These are phyloP conservation scores for Xerocomellus amylosporus DNA, from an alignment of 768 basidiomycete species.

Conservation along the genomic window DNA sequence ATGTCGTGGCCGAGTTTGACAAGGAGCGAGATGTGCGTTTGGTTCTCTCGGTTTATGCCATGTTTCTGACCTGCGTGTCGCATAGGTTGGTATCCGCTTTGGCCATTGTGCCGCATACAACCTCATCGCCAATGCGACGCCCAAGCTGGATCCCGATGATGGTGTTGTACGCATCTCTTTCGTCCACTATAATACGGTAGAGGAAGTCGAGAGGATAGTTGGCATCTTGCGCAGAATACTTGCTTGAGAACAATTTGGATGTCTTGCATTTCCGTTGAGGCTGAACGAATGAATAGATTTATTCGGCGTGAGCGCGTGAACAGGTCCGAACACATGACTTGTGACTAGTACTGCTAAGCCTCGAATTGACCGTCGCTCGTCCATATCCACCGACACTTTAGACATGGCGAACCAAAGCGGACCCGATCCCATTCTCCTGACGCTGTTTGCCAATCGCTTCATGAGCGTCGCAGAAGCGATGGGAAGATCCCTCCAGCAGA, in stretches of 20 bases:
- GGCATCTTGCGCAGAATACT: slow-evolving; percentile 52
- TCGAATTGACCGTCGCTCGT: too few species aligned
- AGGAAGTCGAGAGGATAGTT: slow-evolving; percentile 64
- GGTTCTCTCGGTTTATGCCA: not conserved
- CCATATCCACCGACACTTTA: too few species aligned
- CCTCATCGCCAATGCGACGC: slow-evolving; percentile 49
- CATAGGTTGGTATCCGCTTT: slow-evolving; percentile 71
- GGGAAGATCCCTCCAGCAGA: slow-evolving; percentile 88
- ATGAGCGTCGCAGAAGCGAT: slow-evolving; percentile 98
- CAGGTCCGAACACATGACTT: too few species aligned
- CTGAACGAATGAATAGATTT: too few species aligned
- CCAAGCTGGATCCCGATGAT: slow-evolving; percentile 58
- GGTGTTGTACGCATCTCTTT: slow-evolving; percentile 73
- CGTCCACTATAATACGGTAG: slow-evolving; percentile 76
- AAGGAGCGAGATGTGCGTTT: slow-evolving; percentile 57
- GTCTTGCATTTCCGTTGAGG: too few species aligned
- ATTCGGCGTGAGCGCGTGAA: too few species aligned
- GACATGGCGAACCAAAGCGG: slow-evolving; percentile 30
- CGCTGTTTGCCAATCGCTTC: slow-evolving; percentile 93
- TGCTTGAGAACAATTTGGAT: slow-evolving; percentile 7
- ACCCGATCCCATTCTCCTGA: slow-evolving; percentile 84
- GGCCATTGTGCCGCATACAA: slow-evolving; percentile 80
- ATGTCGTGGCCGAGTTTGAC: slow-evolving; percentile 65
- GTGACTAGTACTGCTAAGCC: too few species aligned
- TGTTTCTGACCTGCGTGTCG: not conserved